Evolutionary conservation across 371 early-diverging fungal genomes (phyloP), one percentile per base, ranked within the genome.

Genomic region (Mortierella polycephala): DNA sequence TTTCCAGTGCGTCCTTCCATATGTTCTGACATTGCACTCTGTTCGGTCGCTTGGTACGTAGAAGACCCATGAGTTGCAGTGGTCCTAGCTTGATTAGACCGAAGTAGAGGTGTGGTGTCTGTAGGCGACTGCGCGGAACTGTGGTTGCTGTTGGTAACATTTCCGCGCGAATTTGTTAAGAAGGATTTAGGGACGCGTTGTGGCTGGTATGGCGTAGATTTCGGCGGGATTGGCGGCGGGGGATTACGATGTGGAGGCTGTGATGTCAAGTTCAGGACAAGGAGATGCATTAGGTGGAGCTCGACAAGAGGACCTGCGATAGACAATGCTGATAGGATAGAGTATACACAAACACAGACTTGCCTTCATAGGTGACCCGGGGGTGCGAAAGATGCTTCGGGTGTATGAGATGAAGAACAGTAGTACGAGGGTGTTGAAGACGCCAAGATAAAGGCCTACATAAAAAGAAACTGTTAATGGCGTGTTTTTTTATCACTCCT

Each of bases 311-410:
- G 46, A 20, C 49, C 10, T 6, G 18, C 16, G 40, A 20, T 3
- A 2, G 5, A 46, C 52, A 20, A 5, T 12, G 12, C 7, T 20
- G 4, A 30, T 30, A 30, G 30, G 30, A 30, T 30, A 4, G 30
- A 30, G 30, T 30, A 30, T 30, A 30, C 30, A 30, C 30, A 30
- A 4, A 30, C 1, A 41, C 14, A n/a, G 21, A 51, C 64, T 30
- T 76, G 37, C 80, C 73, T 79, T 69, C 56, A 69, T 47, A 1
- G 80, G 65, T 1, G 74, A 69, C 1, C 80, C 80, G 16, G 80
- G 80, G 4, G 61, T 62, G 18, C 64, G 62, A 57, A 55, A 54
- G 47, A 79, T 56, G 21, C 66, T 69, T 21, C 74, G 73, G 21
- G 63, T 56, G 45, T 79, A 79, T 1, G 80, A 79, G 23, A 66